These are phyloP conservation scores for Clarireedia homoeocarpa DNA, from an alignment of 2,329 filamentous ascomycete genomes.

Conservation along the genomic window DNA sequence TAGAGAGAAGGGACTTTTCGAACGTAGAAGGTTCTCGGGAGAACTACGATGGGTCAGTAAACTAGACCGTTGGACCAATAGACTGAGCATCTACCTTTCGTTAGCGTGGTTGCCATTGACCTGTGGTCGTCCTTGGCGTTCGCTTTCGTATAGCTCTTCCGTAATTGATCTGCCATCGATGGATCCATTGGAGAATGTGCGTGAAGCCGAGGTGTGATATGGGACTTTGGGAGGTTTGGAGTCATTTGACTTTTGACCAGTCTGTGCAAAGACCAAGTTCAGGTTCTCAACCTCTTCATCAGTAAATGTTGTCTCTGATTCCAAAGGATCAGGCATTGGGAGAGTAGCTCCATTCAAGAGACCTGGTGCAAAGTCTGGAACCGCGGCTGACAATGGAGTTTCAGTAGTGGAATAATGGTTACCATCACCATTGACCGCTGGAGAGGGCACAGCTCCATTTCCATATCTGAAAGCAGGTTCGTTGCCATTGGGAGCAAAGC, in stretches of 20 bases:
- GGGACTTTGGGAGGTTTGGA: constrained; percentile 29
- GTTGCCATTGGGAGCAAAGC: constrained; percentile 27
- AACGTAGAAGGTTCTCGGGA: constrained; percentile 19
- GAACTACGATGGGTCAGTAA: constrained; percentile 18
- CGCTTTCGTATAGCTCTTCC: constrained; percentile 36
- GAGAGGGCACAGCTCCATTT: constrained; percentile 15
- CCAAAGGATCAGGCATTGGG: constrained; percentile 19
- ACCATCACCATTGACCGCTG: constrained; percentile 33
- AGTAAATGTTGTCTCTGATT: constrained; percentile 37
- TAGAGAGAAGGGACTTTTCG: constrained; percentile 21
- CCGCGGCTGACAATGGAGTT: constrained; percentile 52
- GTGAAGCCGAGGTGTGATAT: constrained; percentile 34
- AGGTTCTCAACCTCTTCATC: constrained; percentile 45
- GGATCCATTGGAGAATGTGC: constrained; percentile 48
- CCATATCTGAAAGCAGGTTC: constrained; percentile 17
- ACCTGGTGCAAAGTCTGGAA: constrained; percentile 46
- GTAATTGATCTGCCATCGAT: constrained; percentile 45
- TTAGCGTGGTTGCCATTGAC: constrained; percentile 32
- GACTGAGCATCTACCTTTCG: constrained; percentile 29
- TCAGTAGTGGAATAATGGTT: constrained; percentile 34
- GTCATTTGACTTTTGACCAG: constrained; percentile 31
- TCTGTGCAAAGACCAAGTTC: constrained; percentile 38
- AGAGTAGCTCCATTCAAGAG: constrained; percentile 13
- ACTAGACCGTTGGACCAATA: neutral
- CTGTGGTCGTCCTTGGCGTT: constrained; percentile 31